A percentile compares a stretch with the other conserved stretches of the same genome.
Evolutionary conservation across 2,329 filamentous ascomycete species (phyloP).

Genomic region (Aquanectria penicillioides): DNA sequence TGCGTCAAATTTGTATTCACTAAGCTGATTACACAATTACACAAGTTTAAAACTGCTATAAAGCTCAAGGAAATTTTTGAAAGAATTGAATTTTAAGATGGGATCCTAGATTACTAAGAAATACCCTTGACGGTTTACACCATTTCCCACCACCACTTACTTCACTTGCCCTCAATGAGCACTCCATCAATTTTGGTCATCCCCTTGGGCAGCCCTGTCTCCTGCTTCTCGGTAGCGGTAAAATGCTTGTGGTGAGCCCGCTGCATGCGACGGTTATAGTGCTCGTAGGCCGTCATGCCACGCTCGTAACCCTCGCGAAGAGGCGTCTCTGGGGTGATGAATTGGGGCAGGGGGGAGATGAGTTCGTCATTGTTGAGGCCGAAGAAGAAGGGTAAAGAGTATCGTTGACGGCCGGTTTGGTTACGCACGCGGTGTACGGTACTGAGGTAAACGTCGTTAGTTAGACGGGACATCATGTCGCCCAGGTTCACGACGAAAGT

Average conservation of each 20-base stretch:
- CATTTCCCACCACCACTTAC: too few relatives aligned
- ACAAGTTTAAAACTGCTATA: too few relatives aligned
- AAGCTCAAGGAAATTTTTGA: too few relatives aligned
- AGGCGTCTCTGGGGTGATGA: not conserved
- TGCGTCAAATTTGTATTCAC: too few relatives aligned
- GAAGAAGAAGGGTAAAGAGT: not conserved
- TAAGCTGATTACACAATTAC: too few relatives aligned
- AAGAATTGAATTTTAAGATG: too few relatives aligned
- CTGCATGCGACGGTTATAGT: not conserved
- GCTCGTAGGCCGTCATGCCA: not conserved
- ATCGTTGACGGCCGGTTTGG: not conserved
- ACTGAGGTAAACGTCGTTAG: constrained; percentile 2
- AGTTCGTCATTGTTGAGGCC: not conserved
- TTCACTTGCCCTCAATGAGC: not conserved
- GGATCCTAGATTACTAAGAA: too few relatives aligned
- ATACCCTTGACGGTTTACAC: too few relatives aligned
- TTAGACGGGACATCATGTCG: not conserved
- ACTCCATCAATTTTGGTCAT: not conserved
- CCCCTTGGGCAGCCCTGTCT: not conserved
- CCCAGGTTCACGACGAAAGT: constrained; percentile 3
- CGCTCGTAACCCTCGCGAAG: not conserved
- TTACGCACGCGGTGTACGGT: constrained; percentile 1
- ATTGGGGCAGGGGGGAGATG: not conserved
- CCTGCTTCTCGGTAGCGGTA: not conserved
- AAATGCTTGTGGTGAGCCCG: not conserved